These are phyloP conservation scores for Cronartium quercuum DNA, from an alignment of 1,284 basidiomycete species.

Conservation along the genomic window DNA sequence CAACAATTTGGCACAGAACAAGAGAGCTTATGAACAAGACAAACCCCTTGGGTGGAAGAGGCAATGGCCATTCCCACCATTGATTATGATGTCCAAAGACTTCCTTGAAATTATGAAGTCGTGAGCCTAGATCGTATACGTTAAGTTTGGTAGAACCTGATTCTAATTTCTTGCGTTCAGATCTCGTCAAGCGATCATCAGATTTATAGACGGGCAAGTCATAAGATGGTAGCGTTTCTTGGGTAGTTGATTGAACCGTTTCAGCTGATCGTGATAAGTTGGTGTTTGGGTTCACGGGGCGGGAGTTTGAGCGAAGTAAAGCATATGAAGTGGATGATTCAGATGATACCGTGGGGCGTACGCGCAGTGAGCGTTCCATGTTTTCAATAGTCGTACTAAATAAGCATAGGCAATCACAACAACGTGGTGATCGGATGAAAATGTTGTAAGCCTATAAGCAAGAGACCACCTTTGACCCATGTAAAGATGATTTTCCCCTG, in stretches of 20 bases:
- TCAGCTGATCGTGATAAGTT: neutral
- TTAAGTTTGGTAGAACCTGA: constrained; percentile 16
- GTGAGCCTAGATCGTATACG: constrained; percentile 26
- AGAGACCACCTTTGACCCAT: no score
- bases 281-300: neutral
- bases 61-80: constrained; percentile 24
- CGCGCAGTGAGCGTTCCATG: constrained; percentile 46
- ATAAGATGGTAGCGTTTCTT: constrained; percentile 21
- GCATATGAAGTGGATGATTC: constrained; percentile 19
- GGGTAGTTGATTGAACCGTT: neutral
- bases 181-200: constrained; percentile 15
- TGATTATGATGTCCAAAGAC: constrained; percentile 12
- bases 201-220: constrained; percentile 33
- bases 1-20: neutral
- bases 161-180: constrained; percentile 30
- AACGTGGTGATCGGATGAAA: neutral
- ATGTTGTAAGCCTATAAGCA: neutral
- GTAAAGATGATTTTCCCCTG: neutral
- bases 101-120: constrained; percentile 6
- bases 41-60: constrained; percentile 29
- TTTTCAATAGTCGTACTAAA: constrained; percentile 49
- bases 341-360: constrained; percentile 12
- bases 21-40: neutral
- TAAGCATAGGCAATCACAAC: neutral
- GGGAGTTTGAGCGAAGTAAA: constrained; percentile 5